Evolutionary conservation across 2,329 filamentous ascomycete genomes (phyloP), one percentile per base, ranked within the genome.

Genomic region (Fusarium tjaetaba): DNA sequence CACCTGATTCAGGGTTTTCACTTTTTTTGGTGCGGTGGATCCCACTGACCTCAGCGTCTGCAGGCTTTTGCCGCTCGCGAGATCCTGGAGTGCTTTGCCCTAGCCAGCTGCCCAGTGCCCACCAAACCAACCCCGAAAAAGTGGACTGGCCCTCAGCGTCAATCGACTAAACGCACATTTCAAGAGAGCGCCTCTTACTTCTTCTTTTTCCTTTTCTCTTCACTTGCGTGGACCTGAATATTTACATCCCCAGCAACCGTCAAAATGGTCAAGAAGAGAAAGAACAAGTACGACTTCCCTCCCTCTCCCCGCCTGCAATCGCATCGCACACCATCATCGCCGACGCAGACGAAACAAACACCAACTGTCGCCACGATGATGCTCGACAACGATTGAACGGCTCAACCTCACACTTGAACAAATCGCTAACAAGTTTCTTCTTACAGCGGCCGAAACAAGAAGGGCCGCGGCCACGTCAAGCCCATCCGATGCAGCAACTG

Each of bases 391-490:
- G 61, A 68, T 64, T 73, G 64, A 63, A 42, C 55, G 56, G 57
- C 51, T 26, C 30, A 14, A 48, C 10, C n/a, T 53, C 51, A n/a
- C 22, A n/a, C 39, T 41, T n/a, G 28, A 60, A 52, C 43, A 32
- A 22, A 30, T 8, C 69, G 63, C 77, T 79, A 76, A 79, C 59
- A 53, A 45, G 28, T 24, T 61, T 69, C 57, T 61, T 22, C 38
- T 16, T 30, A 14, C 85, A 97, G 94, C 90, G 96, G 96, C 87
- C 95, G 96, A 86, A 98, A 98, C 94, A 98, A 98, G 95, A 97
- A 97, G 89, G 96, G 96, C 87, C 94, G 96, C 87, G 96, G 96
- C 90, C 96, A 98, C 91, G 95, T 97, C 89, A 99, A 99, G 92
- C 97, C 96, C 84, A 97, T 99, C 89, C 94, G 89, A 80, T 91